Conservation (phyloP, 75 land plant genomes). For the Chamaecyparis obtusa region DNA sequence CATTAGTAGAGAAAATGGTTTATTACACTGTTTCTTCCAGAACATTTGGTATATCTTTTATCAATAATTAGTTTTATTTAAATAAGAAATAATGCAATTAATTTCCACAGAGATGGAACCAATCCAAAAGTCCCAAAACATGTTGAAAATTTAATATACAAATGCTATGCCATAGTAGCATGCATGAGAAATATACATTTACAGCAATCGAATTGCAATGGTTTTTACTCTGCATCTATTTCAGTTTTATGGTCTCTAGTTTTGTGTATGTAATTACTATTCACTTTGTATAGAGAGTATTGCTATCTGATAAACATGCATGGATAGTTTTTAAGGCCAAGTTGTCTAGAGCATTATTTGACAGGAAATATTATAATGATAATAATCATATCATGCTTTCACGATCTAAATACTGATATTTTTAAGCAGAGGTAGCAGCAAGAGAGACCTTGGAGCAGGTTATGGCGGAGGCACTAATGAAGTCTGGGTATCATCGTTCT, state of each 20-base stretch:
- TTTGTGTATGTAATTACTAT: neutral
- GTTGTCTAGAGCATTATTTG: neutral
- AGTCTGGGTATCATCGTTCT: conserved; percentile 46
- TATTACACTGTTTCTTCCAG: neutral
- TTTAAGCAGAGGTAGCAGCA: conserved; percentile 63
- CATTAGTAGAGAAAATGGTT: neutral
- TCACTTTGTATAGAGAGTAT: neutral
- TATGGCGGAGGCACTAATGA: conserved; percentile 67
- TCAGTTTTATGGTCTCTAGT: neutral
- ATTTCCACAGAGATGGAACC: neutral
- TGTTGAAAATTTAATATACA: neutral
- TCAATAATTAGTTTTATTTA: neutral
- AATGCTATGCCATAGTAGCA: neutral
- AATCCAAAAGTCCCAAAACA: neutral
- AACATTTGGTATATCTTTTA: too few species aligned
- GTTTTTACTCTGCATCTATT: neutral
- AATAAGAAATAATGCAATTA: neutral
- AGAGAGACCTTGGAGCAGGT: conserved; percentile 70
- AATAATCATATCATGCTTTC: neutral
- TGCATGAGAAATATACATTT: neutral
- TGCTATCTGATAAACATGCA: neutral
- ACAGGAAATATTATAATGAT: neutral
- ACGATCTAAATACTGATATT: conserved; percentile 3
- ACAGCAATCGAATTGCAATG: neutral
- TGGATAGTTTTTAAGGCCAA: too few species aligned